Conservation (phyloP, 108 stramenopile genomes). For the Pseudonitzschia multistriata region DNA sequence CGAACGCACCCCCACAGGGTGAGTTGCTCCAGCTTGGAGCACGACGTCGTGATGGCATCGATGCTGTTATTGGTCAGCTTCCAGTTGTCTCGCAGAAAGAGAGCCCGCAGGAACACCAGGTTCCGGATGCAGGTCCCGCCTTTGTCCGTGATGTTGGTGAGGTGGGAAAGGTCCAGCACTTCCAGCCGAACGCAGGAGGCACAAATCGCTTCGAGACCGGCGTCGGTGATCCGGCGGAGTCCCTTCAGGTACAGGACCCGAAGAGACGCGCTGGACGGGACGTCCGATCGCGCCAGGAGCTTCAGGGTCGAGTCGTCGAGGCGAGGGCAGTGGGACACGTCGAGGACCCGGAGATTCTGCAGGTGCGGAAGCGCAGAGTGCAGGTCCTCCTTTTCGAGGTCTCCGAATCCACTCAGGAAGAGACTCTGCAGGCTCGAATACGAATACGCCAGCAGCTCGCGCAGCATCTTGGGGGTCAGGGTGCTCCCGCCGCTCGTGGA, state of each 20-base stretch:
- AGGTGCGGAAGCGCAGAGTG: conserved; percentile 52
- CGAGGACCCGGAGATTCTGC: conserved; percentile 44
- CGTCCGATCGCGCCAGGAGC: conserved; percentile 32
- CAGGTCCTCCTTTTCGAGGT: conserved; percentile 41
- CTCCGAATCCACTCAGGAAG: conserved; percentile 50
- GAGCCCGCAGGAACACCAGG: conserved; percentile 45
- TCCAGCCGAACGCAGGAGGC: conserved; percentile 40
- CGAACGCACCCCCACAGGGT: conserved; percentile 67
- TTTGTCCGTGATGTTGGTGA: conserved; percentile 51
- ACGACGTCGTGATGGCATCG: conserved; percentile 51
- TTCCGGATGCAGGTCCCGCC: conserved; percentile 44
- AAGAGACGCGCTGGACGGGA: conserved; percentile 30
- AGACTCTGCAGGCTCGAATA: conserved; percentile 51
- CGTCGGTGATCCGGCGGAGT: conserved; percentile 43
- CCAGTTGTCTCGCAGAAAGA: conserved; percentile 67
- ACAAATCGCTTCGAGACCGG: conserved; percentile 45
- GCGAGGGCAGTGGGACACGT: conserved; percentile 49
- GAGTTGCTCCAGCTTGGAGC: conserved; percentile 48
- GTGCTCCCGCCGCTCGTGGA: not conserved
- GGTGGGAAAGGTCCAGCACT: conserved; percentile 58
- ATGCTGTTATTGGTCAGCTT: conserved; percentile 50
- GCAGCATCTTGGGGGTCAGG: conserved; percentile 30
- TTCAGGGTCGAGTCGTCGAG: conserved; percentile 56
- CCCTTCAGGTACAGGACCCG: conserved; percentile 69
- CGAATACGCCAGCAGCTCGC: conserved; percentile 46